Base-by-base conservation (phyloP, 345 rosid genomes). In the Kandelia obovata region DNA sequence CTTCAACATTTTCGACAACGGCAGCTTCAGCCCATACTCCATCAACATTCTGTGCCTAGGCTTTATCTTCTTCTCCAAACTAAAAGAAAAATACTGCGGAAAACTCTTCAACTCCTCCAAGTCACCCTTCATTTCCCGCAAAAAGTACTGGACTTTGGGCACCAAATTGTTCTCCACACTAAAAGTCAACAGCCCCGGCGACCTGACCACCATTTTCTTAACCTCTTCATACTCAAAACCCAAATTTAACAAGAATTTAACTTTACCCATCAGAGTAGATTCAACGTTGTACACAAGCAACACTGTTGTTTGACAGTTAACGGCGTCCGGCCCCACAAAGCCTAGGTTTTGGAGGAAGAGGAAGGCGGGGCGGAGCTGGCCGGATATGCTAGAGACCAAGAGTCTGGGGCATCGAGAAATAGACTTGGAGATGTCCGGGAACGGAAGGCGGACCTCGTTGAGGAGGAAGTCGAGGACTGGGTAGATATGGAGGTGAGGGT, bases 51-150 rank as follows among this genome's bases (percentile, higher is more conserved):
- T 76, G 80, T 89, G 87, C 62, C 98, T 81, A 1, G 96, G 96
- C 80, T 78, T 89, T 37, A 93, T 93, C 88, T 85, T 93, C 76
- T 82, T 73, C 75, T 91, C 98, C 75, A 93, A 83, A 77, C 98
- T 93, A 76, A 89, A 93, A 0, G 90, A 86, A 69, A 93, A 93
- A 49, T 78, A 93, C 86, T 89, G 97, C n/a, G 98, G 97, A 72
- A 93, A 93, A 57, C 76, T 74, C 75, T 82, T 84, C 19, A 93
- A 32, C 71, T 91, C 98, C 73, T 11, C 68, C 60, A 89, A 69
- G 28, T 91, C 81, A 3, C 91, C 89, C 57, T 80, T 65, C 89
- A 93, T 93, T 68, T 89, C 90, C 61, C 71, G 57, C 68, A 75
- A 7, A 65, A 91, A 91, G 70, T 80, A 93, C 10, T 82, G 80